These are phyloP conservation scores for Prunus padus DNA, from an alignment of 306 rosid species.

Conservation along the genomic window DNA sequence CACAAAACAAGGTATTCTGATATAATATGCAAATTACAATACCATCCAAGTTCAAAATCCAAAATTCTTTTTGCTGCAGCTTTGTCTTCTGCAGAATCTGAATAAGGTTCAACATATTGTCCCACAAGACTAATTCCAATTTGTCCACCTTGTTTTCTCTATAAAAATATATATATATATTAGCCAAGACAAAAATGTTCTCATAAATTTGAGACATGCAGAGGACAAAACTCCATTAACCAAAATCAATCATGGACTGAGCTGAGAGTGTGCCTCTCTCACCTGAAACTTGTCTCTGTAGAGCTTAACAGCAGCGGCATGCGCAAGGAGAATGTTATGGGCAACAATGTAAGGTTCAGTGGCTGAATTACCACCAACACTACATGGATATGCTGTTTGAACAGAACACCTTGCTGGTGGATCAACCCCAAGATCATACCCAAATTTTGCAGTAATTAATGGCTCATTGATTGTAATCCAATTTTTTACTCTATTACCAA, in stretches of 20 bases:
- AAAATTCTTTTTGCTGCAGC: conserved; percentile 34
- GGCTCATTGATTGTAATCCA: conserved; percentile 29
- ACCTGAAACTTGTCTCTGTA: conserved; percentile 54
- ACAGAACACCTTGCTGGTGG: conserved; percentile 7
- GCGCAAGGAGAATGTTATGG: conserved; percentile 51
- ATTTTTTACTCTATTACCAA: conserved; percentile 16
- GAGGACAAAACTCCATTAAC: neutral
- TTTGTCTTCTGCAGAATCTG: conserved; percentile 23
- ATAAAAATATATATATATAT: neutral
- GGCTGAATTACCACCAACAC: conserved; percentile 29
- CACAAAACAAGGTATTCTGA: too few relatives aligned
- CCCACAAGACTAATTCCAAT: conserved; percentile 31
- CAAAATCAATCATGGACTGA: neutral
- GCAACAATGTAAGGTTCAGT: conserved; percentile 51
- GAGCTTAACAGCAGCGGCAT: conserved; percentile 31
- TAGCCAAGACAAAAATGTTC: neutral
- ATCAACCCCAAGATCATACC: neutral
- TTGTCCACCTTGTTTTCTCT: conserved; percentile 39
- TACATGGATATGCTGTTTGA: neutral
- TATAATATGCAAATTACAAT: too few relatives aligned
- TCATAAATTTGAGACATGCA: neutral
- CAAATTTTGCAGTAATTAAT: neutral
- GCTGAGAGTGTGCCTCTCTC: neutral
- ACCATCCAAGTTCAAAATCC: conserved; percentile 44
- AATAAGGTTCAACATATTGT: conserved; percentile 27